Conservation (phyloP, 169 alveolate species). For the Eimeria falciformis region DNA sequence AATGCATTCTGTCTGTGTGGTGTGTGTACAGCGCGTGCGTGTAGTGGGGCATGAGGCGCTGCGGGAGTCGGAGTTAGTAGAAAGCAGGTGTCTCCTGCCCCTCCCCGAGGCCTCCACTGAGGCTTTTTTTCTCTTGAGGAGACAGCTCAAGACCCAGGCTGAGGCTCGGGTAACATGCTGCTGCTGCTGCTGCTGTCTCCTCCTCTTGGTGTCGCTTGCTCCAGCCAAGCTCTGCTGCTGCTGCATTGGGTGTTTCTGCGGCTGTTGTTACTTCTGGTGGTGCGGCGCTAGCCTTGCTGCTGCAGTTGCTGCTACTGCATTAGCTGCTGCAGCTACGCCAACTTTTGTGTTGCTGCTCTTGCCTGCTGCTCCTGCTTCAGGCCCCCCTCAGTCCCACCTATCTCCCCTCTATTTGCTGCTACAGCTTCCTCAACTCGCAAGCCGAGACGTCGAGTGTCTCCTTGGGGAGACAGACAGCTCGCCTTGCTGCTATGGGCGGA, state of each 20-base stretch:
- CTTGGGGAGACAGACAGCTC: neutral
- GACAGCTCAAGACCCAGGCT: conserved; percentile 10
- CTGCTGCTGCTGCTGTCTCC: conserved; percentile 47
- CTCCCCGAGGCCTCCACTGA: conserved; percentile 54
- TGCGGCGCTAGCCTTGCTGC: neutral
- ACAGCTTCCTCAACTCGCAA: conserved; percentile 30
- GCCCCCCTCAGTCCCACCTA: conserved; percentile 32
- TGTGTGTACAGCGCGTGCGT: conserved; percentile 40
- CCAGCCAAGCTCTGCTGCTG: neutral
- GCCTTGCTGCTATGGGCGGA: conserved; percentile 48
- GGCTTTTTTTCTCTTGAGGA: conserved; percentile 18
- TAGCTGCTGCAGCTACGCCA: neutral
- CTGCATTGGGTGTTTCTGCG: neutral
- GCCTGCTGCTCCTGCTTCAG: conserved; percentile 23
- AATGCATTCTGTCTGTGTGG: no score
- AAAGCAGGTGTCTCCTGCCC: conserved; percentile 25
- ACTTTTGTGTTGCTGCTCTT: neutral
- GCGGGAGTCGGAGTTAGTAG: conserved; percentile 53
- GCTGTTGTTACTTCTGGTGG: neutral
- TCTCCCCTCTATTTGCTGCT: conserved; percentile 59
- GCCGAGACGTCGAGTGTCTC: conserved; percentile 2
- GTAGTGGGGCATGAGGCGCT: conserved; percentile 50
- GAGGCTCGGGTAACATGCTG: conserved; percentile 35
- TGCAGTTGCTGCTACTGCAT: neutral
- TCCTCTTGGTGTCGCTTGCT: no score